A percentile compares a stretch with the other conserved stretches of the same genome.
Evolutionary conservation across 2,329 filamentous ascomycete species (phyloP).

Genomic region (Lasiodiplodia sp.): DNA sequence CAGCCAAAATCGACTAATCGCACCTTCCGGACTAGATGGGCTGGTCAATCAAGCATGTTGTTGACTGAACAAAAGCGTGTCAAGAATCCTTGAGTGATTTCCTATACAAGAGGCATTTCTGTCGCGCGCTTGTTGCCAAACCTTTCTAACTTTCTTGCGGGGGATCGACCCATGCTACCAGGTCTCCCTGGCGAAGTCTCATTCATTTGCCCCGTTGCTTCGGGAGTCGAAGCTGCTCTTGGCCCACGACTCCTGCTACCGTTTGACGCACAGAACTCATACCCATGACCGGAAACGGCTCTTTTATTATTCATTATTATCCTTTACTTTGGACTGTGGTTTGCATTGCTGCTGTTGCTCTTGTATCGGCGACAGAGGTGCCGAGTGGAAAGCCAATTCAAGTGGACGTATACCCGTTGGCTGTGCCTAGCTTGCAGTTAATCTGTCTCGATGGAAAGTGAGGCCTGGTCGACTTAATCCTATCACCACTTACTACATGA

Average conservation of each 20-base stretch:
- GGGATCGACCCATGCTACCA: neutral
- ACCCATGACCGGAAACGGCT: slow-evolving; percentile 1
- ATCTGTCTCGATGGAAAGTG: neutral
- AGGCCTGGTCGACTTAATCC: neutral
- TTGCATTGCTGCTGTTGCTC: neutral
- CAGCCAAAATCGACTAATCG: slow-evolving; percentile 75
- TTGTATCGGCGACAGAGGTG: neutral
- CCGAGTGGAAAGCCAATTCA: neutral
- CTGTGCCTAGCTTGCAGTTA: neutral
- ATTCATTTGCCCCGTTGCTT: neutral
- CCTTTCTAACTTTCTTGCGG: neutral
- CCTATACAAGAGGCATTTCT: neutral
- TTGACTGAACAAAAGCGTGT: neutral
- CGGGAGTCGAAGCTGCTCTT: neutral
- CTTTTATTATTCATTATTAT: neutral
- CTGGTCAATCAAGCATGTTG: neutral
- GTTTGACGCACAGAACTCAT: neutral
- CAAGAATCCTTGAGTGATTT: neutral
- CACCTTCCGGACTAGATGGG: neutral
- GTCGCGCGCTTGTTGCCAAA: neutral
- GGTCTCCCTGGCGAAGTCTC: neutral
- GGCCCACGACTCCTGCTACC: neutral
- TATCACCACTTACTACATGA: neutral
- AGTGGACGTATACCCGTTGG: neutral
- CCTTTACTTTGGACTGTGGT: neutral